Conservation (phyloP, 1,139 yeast genomes). For the Magnusiomyces tetraspermus region DNA sequence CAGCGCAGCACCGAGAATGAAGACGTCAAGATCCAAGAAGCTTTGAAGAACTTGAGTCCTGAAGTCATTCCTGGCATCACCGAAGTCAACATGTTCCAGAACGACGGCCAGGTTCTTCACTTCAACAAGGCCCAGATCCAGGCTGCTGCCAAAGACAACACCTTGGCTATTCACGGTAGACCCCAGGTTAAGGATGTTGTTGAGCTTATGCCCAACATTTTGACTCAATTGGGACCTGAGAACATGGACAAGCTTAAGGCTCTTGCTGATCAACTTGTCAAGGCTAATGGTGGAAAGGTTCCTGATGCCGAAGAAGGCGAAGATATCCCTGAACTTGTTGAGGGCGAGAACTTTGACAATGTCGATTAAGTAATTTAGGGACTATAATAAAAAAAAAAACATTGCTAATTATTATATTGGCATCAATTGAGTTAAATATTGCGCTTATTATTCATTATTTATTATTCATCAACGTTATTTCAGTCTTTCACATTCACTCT, state of each 20-base stretch:
- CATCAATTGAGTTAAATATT: no score
- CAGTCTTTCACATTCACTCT: no score
- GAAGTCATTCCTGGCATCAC: slow-evolving; percentile 83
- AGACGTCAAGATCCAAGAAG: slow-evolving; percentile 83
- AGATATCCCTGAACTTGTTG: slow-evolving; percentile 85
- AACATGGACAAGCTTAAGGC: slow-evolving; percentile 82
- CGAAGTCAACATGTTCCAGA: slow-evolving; percentile 96
- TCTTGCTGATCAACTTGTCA: slow-evolving; percentile 82
- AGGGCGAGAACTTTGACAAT: slow-evolving; percentile 90
- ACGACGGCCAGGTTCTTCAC: slow-evolving; percentile 92
- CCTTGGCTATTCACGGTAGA: slow-evolving; percentile 90
- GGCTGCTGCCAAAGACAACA: slow-evolving; percentile 84
- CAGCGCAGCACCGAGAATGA: slow-evolving; percentile 56
- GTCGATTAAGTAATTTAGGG: slow-evolving; percentile 8
- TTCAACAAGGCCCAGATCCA: slow-evolving; percentile 93
- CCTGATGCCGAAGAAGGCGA: slow-evolving; percentile 46
- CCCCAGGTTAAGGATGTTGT: slow-evolving; percentile 90
- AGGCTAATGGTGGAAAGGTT: slow-evolving; percentile 32
- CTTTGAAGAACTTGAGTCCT: slow-evolving; percentile 82
- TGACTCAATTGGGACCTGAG: slow-evolving; percentile 95
- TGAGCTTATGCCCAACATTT: slow-evolving; percentile 88
- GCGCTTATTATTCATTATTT: no score
- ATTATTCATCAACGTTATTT: no score
- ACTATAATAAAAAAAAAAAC: background rate
- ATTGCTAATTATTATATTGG: no score